Evolutionary conservation across 306 rosid species (phyloP).

Genomic region (Cucurbita ficifolia): DNA sequence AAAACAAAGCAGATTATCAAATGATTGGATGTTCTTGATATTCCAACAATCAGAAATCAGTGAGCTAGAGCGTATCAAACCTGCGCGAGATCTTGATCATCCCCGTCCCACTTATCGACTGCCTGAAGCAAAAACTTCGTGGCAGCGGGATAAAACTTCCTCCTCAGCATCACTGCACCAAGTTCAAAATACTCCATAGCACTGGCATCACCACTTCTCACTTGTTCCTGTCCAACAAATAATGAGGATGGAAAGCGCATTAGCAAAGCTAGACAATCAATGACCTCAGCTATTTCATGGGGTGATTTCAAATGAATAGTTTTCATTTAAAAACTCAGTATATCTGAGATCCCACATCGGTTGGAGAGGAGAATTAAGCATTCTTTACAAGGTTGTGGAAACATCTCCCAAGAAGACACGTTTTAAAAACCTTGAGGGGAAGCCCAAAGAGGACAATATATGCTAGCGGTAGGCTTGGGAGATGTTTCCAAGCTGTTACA

Average conservation of each 20-base stretch:
- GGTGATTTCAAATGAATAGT: not conserved
- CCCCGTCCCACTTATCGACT: constrained; percentile 94
- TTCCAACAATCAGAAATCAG: not conserved
- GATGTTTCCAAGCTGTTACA: too few species aligned
- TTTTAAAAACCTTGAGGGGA: too few species aligned
- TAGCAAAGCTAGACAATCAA: not conserved
- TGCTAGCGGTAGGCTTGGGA: too few species aligned
- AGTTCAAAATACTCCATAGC: constrained; percentile 91
- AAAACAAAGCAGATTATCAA: not conserved
- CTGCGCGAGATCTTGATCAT: constrained; percentile 88
- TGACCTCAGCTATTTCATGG: not conserved
- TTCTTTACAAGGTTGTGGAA: too few species aligned
- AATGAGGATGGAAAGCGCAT: not conserved
- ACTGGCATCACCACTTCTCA: constrained; percentile 87
- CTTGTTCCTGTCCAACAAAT: constrained; percentile 55
- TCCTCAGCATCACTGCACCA: constrained; percentile 96
- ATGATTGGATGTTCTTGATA: not conserved
- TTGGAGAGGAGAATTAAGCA: too few species aligned
- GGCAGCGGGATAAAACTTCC: constrained; percentile 91
- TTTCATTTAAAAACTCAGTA: not conserved
- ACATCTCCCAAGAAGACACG: too few species aligned
- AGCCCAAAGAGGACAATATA: too few species aligned
- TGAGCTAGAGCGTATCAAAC: constrained; percentile 20
- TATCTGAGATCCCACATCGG: too few species aligned
- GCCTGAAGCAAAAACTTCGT: constrained; percentile 81